Percentiles rank a stretch among this genome's conserved stretches.
phyloP scores from a whole-genome alignment of 2,329 filamentous ascomycete genomes.

The Aspergillus sp. region DNA sequence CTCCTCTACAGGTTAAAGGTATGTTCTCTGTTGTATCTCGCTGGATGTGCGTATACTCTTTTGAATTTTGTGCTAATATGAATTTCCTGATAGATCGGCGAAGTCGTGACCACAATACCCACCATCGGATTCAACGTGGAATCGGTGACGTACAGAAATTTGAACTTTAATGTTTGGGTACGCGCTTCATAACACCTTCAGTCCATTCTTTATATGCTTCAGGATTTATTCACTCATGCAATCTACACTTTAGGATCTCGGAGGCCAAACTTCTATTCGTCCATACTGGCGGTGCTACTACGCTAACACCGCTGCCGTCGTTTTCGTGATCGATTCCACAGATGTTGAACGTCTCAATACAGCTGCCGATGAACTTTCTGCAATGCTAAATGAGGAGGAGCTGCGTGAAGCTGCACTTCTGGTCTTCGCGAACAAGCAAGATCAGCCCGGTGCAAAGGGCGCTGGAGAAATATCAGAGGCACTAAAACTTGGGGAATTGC shows the following conservation, averaged over 20 bases:
- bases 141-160: constrained; percentile 95
- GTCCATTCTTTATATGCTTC: not conserved
- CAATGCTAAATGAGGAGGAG: constrained; percentile 97
- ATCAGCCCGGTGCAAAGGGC: constrained; percentile 94
- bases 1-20: constrained; percentile 95
- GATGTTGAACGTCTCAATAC: constrained; percentile 94
- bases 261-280: constrained; percentile 96
- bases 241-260: constrained; percentile 66
- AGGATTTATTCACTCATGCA: not conserved
- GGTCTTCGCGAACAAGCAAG: constrained; percentile 99
- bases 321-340: constrained; percentile 97
- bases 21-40: constrained; percentile 17
- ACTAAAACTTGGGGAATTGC: constrained; percentile 81
- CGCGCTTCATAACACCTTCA: not conserved
- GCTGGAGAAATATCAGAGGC: constrained; percentile 96
- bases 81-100: constrained; percentile 70
- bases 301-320: constrained; percentile 95
- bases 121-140: constrained; percentile 99
- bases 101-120: constrained; percentile 98
- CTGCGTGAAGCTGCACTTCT: constrained; percentile 87
- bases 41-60: not conserved
- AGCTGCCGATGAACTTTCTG: constrained; percentile 85
- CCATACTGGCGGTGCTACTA: constrained; percentile 99
- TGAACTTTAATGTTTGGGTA: constrained; percentile 99
- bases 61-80: not conserved